Percentiles rank a stretch among this genome's conserved stretches.
Evolutionary conservation across 495 filamentous ascomycete genomes (phyloP).

Genomic region (Podospora didyma): DNA sequence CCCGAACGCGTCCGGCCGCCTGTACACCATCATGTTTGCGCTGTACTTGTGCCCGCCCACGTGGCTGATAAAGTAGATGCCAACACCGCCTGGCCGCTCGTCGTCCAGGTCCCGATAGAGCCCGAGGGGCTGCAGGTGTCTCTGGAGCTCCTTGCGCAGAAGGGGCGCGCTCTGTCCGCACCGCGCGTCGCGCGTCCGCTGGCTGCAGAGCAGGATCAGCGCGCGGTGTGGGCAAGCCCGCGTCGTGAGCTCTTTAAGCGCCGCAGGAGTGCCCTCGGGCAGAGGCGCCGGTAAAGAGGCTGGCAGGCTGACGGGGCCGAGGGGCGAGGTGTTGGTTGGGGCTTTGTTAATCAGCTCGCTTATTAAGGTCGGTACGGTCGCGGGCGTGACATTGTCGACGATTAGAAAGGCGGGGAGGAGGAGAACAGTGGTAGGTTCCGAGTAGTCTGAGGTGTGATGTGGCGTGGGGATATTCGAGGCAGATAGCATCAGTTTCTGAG

Average conservation of each 20-base stretch:
- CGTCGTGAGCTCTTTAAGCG: conserved; percentile 50
- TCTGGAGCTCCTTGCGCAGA: conserved; percentile 78
- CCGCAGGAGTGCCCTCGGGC: conserved; percentile 26
- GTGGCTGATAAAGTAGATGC: conserved; percentile 93
- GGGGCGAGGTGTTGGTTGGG: conserved; percentile 70
- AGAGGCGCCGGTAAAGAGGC: conserved; percentile 53
- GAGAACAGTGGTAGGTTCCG: conserved; percentile 73
- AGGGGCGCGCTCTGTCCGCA: conserved; percentile 92
- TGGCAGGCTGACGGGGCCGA: conserved; percentile 40
- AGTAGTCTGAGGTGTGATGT: conserved; percentile 49
- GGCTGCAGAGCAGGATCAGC: conserved; percentile 90
- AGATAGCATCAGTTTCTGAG: conserved; percentile 82
- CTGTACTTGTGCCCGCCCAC: conserved; percentile 93
- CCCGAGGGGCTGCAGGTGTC: conserved; percentile 79
- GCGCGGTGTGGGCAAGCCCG: conserved; percentile 74
- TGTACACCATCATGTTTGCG: conserved; percentile 89
- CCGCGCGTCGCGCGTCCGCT: conserved; percentile 86
- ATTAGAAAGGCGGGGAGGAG: conserved; percentile 84
- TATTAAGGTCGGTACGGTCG: conserved; percentile 68
- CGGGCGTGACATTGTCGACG: conserved; percentile 80
- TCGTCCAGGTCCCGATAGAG: conserved; percentile 86
- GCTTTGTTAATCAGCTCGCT: conserved; percentile 63
- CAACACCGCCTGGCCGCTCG: conserved; percentile 81
- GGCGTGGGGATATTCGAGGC: conserved; percentile 90
- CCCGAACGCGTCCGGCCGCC: conserved; percentile 59